Conservation (phyloP, 2,329 filamentous ascomycete species). For the Penicillium paneum region DNA sequence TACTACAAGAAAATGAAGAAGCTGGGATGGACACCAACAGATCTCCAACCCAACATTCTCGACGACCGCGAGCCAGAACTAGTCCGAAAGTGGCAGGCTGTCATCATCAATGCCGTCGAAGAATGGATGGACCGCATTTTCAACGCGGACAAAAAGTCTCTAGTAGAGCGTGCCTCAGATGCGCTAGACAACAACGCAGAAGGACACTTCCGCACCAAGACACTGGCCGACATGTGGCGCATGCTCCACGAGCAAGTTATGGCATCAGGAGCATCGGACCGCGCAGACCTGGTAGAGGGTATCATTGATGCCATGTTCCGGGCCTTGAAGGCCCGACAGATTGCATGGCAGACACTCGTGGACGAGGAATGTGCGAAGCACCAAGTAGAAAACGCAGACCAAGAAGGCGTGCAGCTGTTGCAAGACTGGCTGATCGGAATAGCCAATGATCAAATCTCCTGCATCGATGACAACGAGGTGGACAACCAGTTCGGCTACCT, state of each 20-base stretch:
- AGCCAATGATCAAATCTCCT: slow-evolving; percentile 97
- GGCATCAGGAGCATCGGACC: slow-evolving; percentile 78
- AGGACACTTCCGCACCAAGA: slow-evolving; percentile 87
- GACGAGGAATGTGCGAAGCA: slow-evolving; percentile 80
- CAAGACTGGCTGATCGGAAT: slow-evolving; percentile 94
- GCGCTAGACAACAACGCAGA: slow-evolving; percentile 85
- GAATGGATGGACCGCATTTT: slow-evolving; percentile 98
- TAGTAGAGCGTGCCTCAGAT: slow-evolving; percentile 72
- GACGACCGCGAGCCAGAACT: slow-evolving; percentile 88
- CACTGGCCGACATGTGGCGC: slow-evolving; percentile 90
- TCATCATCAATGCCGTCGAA: slow-evolving; percentile 93
- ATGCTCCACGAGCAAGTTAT: slow-evolving; percentile 93
- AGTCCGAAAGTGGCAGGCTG: slow-evolving; percentile 86
- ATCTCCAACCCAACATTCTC: slow-evolving; percentile 81
- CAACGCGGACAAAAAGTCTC: slow-evolving; percentile 73
- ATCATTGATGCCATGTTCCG: slow-evolving; percentile 95
- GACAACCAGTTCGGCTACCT: slow-evolving; percentile 79
- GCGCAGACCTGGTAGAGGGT: slow-evolving; percentile 87
- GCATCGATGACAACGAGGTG: slow-evolving; percentile 81
- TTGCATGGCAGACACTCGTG: slow-evolving; percentile 81
- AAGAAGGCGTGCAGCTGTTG: slow-evolving; percentile 68
- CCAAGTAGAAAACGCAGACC: slow-evolving; percentile 50
- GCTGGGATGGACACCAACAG: slow-evolving; percentile 71
- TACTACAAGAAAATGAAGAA: slow-evolving; percentile 96
- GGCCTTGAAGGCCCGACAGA: slow-evolving; percentile 76